Percentiles rank a stretch among this genome's conserved stretches.
These are phyloP conservation scores for Scheffersomyces stambukii DNA, from an alignment of 1,139 yeast species.

Conservation along the genomic window DNA sequence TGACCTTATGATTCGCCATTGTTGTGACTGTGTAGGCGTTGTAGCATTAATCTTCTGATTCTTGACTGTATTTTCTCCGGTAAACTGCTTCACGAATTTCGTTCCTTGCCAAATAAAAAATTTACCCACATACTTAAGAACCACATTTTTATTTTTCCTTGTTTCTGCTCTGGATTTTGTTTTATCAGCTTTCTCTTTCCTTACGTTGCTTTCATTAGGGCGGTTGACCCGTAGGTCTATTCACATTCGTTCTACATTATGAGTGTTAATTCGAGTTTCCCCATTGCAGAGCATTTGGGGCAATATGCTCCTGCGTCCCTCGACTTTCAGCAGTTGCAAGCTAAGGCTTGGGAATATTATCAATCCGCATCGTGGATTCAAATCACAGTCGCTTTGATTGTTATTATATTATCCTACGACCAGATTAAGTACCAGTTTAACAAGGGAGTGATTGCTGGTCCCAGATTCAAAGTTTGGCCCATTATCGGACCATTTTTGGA, in stretches of 20 bases:
- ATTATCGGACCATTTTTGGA: constrained; percentile 94
- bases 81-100: no score
- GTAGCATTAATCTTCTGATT: no score
- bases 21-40: no score
- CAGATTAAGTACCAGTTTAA: constrained; percentile 72
- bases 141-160: no score
- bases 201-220: no score
- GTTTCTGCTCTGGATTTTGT: no score
- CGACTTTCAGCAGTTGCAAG: constrained; percentile 3
- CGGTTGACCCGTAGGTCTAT: no score
- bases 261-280: constrained; percentile 14
- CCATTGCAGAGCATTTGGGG: constrained; percentile 9
- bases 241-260: constrained; percentile 3
- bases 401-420: constrained; percentile 62
- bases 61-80: no score
- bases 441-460: constrained; percentile 91
- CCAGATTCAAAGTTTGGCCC: constrained; percentile 83
- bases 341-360: constrained; percentile 3
- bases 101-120: no score
- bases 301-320: constrained; percentile 5
- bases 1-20: no score
- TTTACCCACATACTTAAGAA: no score
- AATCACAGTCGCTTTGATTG: constrained; percentile 44
- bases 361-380: constrained; percentile 32
- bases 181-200: no score